These are phyloP conservation scores for Cercospora brassicicola DNA, from an alignment of 2,329 filamentous ascomycete species.

Conservation along the genomic window DNA sequence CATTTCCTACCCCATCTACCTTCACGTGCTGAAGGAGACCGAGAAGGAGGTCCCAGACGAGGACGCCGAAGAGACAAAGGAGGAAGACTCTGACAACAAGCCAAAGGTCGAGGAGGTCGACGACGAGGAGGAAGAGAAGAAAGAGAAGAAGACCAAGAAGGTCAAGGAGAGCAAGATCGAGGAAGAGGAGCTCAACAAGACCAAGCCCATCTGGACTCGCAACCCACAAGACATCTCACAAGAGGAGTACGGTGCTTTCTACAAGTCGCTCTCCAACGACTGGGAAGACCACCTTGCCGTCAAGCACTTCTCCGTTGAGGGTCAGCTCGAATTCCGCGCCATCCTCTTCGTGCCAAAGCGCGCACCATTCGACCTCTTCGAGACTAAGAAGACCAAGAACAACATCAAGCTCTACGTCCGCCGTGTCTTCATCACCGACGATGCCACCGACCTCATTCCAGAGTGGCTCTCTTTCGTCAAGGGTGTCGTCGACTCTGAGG, in stretches of 20 bases:
- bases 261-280: conserved; percentile 99
- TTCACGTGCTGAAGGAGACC: conserved; percentile 98
- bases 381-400: conserved; percentile 99
- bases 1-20: conserved; percentile 99
- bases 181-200: conserved; percentile 99
- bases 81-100: conserved; percentile 88
- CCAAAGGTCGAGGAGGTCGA: conserved; percentile 91
- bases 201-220: conserved; percentile 99
- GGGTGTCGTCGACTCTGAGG: conserved; percentile 99
- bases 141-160: conserved; percentile 99
- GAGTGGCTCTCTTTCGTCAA: conserved; percentile 99
- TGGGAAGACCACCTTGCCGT: conserved; percentile 99
- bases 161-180: conserved; percentile 98
- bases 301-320: conserved; percentile 99
- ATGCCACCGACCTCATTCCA: conserved; percentile 97
- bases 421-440: conserved; percentile 99
- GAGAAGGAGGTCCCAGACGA: conserved; percentile 99
- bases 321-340: conserved; percentile 99
- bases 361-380: conserved; percentile 98
- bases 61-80: conserved; percentile 72
- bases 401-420: conserved; percentile 99
- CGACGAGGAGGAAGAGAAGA: conserved; percentile 71
- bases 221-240: conserved; percentile 92
- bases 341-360: conserved; percentile 99
- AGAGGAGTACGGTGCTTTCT: conserved; percentile 98